Evolutionary conservation across 352 stramenopile species (phyloP), one percentile per base, ranked within the genome.

Genomic region (Phytophthora crassamura): DNA sequence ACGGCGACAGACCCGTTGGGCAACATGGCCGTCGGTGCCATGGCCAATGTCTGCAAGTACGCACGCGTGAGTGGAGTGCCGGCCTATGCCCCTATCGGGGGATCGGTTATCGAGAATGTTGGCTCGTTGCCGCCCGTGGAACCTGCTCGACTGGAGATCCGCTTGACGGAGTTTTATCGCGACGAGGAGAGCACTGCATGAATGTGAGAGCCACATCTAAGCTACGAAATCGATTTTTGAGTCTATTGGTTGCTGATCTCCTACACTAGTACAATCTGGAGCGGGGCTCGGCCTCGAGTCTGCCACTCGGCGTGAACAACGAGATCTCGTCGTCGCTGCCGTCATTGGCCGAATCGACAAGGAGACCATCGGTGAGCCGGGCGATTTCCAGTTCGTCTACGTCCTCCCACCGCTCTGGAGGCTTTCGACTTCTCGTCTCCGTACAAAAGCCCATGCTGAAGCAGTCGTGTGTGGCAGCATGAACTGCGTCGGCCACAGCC

Each of bases 131-230:
- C 77, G 32, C 61, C 48, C 0, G 69, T 88, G 8, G 78, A 90
- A 53, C 72, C 75, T 2, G 81, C 74, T 20, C 63, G 81, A 49
- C 62, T 88, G 10, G 78, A 87, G 43, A 82, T 84, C 39, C 77
- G 81, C 11, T 61, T 90, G 35, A 69, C 61, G 2, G 81, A 88
- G 53, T 90, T 83, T 62, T 90, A 88, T 61, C 75, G 71, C 15
- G 49, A 70, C 2, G 40, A 61, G 6, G n/a, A 41, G 15, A 58
- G 5, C 7, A 3, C 22, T 10, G 9, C 33, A 9, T 10, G 18
- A 10, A 10, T 33, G 16, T 40, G 28, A 41, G 22, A 1, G 7
- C 7, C n/a, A 11, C 7, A 41, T 12, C n/a, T 20, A 22, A 4
- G 34, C 30, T 45, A 25, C 35, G 11, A 2, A 33, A 40, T 43